Evolutionary conservation across 805 yeast species (phyloP).

Genomic region (Suhomyces faveliae): DNA sequence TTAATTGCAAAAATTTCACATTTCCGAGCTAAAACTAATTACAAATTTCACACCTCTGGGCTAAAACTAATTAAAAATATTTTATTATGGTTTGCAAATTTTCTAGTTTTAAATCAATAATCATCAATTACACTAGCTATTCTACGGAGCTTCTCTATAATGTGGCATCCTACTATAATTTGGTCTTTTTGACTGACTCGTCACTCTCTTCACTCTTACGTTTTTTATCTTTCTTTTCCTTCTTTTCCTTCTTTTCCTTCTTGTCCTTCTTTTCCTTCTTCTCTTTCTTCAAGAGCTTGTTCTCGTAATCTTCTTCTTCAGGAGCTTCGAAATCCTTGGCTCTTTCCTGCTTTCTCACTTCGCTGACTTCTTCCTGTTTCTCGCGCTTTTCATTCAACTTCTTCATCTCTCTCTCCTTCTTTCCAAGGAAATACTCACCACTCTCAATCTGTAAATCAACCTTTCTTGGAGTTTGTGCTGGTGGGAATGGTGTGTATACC

Average conservation of each 20-base stretch:
- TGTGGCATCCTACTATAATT: background rate
- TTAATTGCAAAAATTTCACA: too few relatives aligned
- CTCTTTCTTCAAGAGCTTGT: slow-evolving; percentile 29
- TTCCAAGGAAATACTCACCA: slow-evolving; percentile 95
- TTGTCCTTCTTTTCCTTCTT: slow-evolving; percentile 27
- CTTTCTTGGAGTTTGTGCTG: slow-evolving; percentile 95
- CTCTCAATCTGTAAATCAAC: slow-evolving; percentile 94
- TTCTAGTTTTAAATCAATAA: too few relatives aligned
- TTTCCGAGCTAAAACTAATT: too few relatives aligned
- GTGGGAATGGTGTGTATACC: slow-evolving; percentile 98
- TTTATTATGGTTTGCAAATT: too few relatives aligned
- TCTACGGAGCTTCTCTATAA: background rate
- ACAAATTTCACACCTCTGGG: too few relatives aligned
- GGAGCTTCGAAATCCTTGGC: slow-evolving; percentile 84
- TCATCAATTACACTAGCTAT: background rate
- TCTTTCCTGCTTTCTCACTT: slow-evolving; percentile 64
- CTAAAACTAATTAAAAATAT: too few relatives aligned
- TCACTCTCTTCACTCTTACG: slow-evolving; percentile 8
- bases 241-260: slow-evolving; percentile 25
- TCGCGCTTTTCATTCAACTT: slow-evolving; percentile 74
- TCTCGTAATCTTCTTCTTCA: slow-evolving; percentile 61
- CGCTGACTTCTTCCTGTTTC: slow-evolving; percentile 70
- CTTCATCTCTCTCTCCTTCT: slow-evolving; percentile 73
- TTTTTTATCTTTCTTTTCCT: slow-evolving; percentile 26
- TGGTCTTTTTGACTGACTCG: slow-evolving; percentile 4